Percentiles rank a stretch among this genome's conserved stretches.
Evolutionary conservation across 1,284 basidiomycete genomes (phyloP).

Genomic region (Lentinus polychrous): DNA sequence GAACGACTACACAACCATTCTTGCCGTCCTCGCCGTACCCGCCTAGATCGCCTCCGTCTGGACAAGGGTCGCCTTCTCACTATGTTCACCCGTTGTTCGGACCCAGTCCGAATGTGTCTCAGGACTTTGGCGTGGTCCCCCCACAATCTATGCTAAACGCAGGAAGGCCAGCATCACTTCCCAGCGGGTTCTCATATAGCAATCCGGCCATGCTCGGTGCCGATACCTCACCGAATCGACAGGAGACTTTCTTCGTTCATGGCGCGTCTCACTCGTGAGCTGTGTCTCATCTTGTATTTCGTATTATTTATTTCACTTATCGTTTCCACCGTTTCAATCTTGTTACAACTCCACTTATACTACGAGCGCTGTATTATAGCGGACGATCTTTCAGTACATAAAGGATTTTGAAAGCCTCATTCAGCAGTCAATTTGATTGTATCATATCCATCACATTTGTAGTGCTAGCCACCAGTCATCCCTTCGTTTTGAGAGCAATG

Average conservation of each 20-base stretch:
- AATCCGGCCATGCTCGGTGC: background rate
- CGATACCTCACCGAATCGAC: background rate
- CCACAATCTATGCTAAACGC: background rate
- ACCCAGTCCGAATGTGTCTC: background rate
- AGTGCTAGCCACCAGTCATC: slow-evolving; percentile 8
- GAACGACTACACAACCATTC: slow-evolving; percentile 15
- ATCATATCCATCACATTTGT: slow-evolving; percentile 10
- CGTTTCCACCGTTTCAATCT: background rate
- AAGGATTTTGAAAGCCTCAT: background rate
- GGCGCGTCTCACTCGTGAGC: background rate
- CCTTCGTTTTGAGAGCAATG: background rate
- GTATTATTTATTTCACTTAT: background rate
- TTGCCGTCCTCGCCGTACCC: background rate
- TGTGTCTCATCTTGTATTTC: background rate
- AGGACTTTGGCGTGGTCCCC: background rate
- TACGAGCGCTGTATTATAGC: background rate
- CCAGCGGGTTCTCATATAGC: background rate
- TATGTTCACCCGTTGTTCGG: background rate
- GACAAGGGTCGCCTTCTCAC: background rate
- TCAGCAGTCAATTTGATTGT: slow-evolving; percentile 7
- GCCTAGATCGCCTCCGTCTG: background rate
- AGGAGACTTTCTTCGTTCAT: background rate
- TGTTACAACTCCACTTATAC: background rate
- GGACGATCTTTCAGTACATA: slow-evolving; percentile 3
- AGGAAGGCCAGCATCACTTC: background rate